A percentile compares a stretch with the other conserved stretches of the same genome.
Conservation (phyloP, 108 stramenopile genomes). For the Cylindrotheca closterium region DNA sequence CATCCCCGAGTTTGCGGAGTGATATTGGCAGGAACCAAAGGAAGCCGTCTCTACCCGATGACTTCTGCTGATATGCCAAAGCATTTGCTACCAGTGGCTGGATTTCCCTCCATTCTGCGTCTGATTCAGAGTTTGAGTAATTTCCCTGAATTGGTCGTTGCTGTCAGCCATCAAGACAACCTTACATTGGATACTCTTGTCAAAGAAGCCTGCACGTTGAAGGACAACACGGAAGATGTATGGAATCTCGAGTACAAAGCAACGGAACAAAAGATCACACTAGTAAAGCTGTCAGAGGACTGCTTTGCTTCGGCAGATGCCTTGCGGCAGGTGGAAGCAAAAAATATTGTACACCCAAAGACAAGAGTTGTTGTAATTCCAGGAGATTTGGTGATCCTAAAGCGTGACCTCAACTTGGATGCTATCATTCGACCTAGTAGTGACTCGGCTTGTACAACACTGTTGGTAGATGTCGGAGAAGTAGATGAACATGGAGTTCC, state of each 20-base stretch:
- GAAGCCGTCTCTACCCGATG: slow-evolving; percentile 73
- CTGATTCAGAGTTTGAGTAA: slow-evolving; percentile 37
- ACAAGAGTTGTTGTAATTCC: slow-evolving; percentile 66
- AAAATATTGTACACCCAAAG: slow-evolving; percentile 24
- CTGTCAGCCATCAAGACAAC: slow-evolving; percentile 50
- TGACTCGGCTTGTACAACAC: slow-evolving; percentile 51
- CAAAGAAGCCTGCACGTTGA: not conserved
- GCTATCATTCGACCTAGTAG: slow-evolving; percentile 23
- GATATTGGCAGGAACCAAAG: slow-evolving; percentile 64
- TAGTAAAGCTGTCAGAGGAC: slow-evolving; percentile 48
- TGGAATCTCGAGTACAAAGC: not conserved
- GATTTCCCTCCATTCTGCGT: slow-evolving; percentile 46
- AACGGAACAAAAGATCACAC: slow-evolving; percentile 26
- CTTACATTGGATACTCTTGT: slow-evolving; percentile 39
- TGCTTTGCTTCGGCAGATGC: slow-evolving; percentile 76
- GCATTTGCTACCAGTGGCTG: slow-evolving; percentile 65
- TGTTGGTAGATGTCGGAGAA: slow-evolving; percentile 76
- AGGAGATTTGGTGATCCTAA: slow-evolving; percentile 68
- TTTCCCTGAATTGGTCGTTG: slow-evolving; percentile 50
- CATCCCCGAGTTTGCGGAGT: slow-evolving; percentile 45
- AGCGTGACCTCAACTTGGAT: slow-evolving; percentile 13
- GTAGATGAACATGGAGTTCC: slow-evolving; percentile 81
- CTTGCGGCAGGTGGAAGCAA: slow-evolving; percentile 52
- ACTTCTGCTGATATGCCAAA: slow-evolving; percentile 53
- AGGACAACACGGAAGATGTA: not conserved